A percentile compares a stretch with the other conserved stretches of the same genome.
Conservation (phyloP, 1,284 basidiomycete genomes). For the Microbotryomycetes sp. region DNA sequence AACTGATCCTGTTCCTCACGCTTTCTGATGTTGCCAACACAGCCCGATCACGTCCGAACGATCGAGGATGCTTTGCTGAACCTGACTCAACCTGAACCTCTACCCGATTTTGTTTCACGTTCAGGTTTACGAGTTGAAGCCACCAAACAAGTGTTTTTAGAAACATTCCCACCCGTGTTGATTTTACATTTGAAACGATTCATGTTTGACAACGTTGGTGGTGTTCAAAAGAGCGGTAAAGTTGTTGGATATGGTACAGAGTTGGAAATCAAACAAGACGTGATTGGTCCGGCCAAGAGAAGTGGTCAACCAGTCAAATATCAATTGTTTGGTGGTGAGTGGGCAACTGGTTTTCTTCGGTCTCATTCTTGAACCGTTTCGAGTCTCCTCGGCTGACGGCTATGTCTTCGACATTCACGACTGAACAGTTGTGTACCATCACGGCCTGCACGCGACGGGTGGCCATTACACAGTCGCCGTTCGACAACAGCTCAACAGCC, state of each 20-base stretch:
- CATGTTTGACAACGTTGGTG: conserved; percentile 75
- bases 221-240: conserved; percentile 79
- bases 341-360: neutral
- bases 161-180: conserved; percentile 75
- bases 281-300: conserved; percentile 57
- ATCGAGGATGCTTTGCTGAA: conserved; percentile 77
- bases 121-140: conserved; percentile 66
- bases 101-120: conserved; percentile 48
- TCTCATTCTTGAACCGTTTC: no score
- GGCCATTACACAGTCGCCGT: conserved; percentile 96
- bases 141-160: conserved; percentile 80
- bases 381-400: neutral
- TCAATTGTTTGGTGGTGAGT: conserved; percentile 76
- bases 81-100: conserved; percentile 72
- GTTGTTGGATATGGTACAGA: conserved; percentile 70
- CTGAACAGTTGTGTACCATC: conserved; percentile 76
- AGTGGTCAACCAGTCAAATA: conserved; percentile 56
- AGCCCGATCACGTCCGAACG: conserved; percentile 67
- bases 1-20: neutral
- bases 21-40: conserved; percentile 1
- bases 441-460: conserved; percentile 80
- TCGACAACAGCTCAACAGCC: conserved; percentile 63
- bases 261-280: conserved; percentile 66
- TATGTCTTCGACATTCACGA: no score
- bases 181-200: conserved; percentile 92